phyloP scores from a whole-genome alignment of 2,329 filamentous ascomycete species.

The Bipolaris cookei region DNA sequence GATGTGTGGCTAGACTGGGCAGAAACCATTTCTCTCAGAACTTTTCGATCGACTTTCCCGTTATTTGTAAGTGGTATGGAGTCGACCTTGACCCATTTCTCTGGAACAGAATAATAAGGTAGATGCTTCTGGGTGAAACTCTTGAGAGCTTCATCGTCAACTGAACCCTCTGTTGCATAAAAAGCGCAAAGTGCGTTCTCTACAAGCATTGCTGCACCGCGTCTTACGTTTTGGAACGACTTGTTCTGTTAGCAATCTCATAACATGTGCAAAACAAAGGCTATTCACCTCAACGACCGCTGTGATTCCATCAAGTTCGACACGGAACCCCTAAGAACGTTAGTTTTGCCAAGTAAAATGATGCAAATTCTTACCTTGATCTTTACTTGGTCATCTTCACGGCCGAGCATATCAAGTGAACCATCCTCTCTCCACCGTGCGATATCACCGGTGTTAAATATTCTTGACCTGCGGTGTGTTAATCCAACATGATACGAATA shows the following conservation, averaged over 20 bases:
- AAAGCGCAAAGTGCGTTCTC: conserved; percentile 60
- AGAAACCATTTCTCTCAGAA: conserved; percentile 46
- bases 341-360: neutral
- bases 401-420: conserved; percentile 61
- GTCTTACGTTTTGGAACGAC: conserved; percentile 55
- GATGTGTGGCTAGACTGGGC: conserved; percentile 7
- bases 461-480: conserved; percentile 44
- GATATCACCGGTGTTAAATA: conserved; percentile 68
- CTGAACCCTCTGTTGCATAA: conserved; percentile 49
- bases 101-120: conserved; percentile 63
- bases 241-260: conserved; percentile 3
- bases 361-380: conserved; percentile 52
- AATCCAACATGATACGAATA: neutral
- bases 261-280: neutral
- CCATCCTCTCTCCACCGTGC: conserved; percentile 62
- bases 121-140: conserved; percentile 53
- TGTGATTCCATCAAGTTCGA: conserved; percentile 65
- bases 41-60: conserved; percentile 63
- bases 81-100: conserved; percentile 52
- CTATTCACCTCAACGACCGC: conserved; percentile 30
- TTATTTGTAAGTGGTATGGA: conserved; percentile 60
- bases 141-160: conserved; percentile 45
- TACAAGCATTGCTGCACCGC: conserved; percentile 57
- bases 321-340: conserved; percentile 59
- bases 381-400: conserved; percentile 67